A percentile compares a stretch with the other conserved stretches of the same genome.
These are phyloP conservation scores for Starmera dryadoides DNA, from an alignment of 805 yeast species.

Conservation along the genomic window DNA sequence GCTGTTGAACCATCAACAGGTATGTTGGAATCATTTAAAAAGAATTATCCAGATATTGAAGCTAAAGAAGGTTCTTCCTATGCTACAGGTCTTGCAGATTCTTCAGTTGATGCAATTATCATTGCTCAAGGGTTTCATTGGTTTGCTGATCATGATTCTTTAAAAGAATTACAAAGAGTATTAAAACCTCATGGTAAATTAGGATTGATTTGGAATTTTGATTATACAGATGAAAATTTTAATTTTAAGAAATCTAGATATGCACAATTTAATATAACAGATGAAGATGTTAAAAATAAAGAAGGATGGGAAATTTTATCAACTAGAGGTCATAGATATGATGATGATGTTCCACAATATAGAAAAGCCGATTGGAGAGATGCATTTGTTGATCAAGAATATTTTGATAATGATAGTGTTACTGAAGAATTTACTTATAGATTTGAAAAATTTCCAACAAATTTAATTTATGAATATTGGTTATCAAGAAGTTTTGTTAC, in stretches of 20 bases:
- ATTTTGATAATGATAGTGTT: conserved; percentile 25
- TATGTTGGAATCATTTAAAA: conserved; percentile 41
- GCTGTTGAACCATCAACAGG: conserved; percentile 54
- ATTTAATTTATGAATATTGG: conserved; percentile 42
- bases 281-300: conserved; percentile 4
- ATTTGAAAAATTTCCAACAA: conserved; percentile 24
- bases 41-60: conserved; percentile 38
- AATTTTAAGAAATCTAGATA: conserved; percentile 7
- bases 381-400: conserved; percentile 24
- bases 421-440: conserved; percentile 27
- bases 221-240: conserved; percentile 17
- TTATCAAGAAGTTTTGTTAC: conserved; percentile 49
- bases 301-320: conserved; percentile 12
- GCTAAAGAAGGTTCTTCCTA: conserved; percentile 35
- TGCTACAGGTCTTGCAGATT: conserved; percentile 36
- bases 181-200: conserved; percentile 42
- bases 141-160: conserved; percentile 45
- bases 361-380: conserved; percentile 40
- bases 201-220: conserved; percentile 57
- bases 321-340: conserved; percentile 21
- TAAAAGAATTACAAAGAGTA: conserved; percentile 44
- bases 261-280: conserved; percentile 2
- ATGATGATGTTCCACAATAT: conserved; percentile 48
- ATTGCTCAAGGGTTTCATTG: conserved; percentile 63
- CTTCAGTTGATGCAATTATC: conserved; percentile 40